Evolutionary conservation across 371 early-diverging fungal species (phyloP), one percentile per base, ranked within the genome.

Genomic region (Rhizopus sp.): DNA sequence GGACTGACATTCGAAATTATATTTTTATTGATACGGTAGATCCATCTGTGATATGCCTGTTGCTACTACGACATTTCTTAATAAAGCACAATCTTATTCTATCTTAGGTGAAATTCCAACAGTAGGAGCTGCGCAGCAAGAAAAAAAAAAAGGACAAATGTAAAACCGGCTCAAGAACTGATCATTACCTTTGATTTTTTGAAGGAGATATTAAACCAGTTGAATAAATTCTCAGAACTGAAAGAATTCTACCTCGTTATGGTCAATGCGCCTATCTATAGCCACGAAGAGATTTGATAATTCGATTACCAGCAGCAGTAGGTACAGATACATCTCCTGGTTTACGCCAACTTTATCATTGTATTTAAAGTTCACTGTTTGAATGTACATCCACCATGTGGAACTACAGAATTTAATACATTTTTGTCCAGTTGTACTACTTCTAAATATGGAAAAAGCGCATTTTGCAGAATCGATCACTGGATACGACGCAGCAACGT

Each of bases 91-190:
- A 16, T 53, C 40, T 7, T 39, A 60, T 41, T 41, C 42, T 23
- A 53, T 60, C 10, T 33, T 60, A 37, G 49, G 54, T n/a, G 54
- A 41, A 48, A 49, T 53, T 54, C 53, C 49, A 9, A 1, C 60
- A 33, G 30, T 23, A 32, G 48, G 57, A 53, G 53, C 40, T 16
- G 41, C 53, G 40, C 53, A 53, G 41, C 41, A 41, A 53, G 53
- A 53, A 53, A 53, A 40, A 53, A 53, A n/a, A n/a, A n/a, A n/a
- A n/a, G n/a, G 10, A 30, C 23, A 9, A 39, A 53, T 17, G 29
- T 41, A 50, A 47, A 41, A 45, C 7, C 23, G 35, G 32, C 5
- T 16, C 55, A 47, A 55, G 12, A 29, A 55, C 55, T 9, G 38
- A 39, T 10, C 47, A 55, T 35, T 55, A 47, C 30, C 38, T 55